Base-by-base conservation (phyloP, 2,329 filamentous ascomycete genomes). In the Ceratocystis cacaofunesta region DNA sequence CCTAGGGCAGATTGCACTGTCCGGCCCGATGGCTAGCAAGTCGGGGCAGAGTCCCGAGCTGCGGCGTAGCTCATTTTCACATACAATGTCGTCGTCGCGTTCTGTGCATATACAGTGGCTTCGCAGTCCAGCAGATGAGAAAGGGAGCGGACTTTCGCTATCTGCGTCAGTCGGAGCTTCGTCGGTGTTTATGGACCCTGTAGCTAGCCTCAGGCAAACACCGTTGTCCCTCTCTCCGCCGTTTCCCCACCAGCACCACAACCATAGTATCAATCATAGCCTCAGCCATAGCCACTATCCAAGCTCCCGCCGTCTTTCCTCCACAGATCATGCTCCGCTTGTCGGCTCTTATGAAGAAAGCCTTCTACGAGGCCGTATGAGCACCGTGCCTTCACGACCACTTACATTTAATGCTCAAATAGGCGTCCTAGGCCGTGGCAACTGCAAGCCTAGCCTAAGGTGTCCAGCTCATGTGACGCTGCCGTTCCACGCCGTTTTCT, bases 271-370 rank as follows among this genome's bases (percentile, higher is more conserved):
- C 6, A 6, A 25, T 32, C 57, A 61, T n/a, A 43, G 36, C 50
- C 57, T 19, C 5, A 7, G 17, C 30, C 22, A 22, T 36, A 5
- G 87, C 22, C 86, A 79, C 76, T 32, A 76, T 79, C 0, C 78
- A 83, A 64, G 84, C 86, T 0, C 50, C 82, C 88, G 65, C 83
- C 89, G 65, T 92, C 90, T 17, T 76, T 95, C 32, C 86, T 83
- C 10, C 5, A 36, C 55, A 36, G 89, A 92, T 66, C 90, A 95
- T 74, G 92, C 92, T 7, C 92, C 92, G 2, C 95, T 99, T 88
- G 92, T 97, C 1, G 94, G 94, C 1, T 96, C 92, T 1, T 99
- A 96, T 70, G 94, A 99, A 75, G 94, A 99, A 76, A 96, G 91
- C 32, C 96, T 99, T 68, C 78, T 99, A 1, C 85, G 90, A 60